Base-by-base conservation (phyloP, 257 asterid genomes). In the Solanum pinnatisectum region DNA sequence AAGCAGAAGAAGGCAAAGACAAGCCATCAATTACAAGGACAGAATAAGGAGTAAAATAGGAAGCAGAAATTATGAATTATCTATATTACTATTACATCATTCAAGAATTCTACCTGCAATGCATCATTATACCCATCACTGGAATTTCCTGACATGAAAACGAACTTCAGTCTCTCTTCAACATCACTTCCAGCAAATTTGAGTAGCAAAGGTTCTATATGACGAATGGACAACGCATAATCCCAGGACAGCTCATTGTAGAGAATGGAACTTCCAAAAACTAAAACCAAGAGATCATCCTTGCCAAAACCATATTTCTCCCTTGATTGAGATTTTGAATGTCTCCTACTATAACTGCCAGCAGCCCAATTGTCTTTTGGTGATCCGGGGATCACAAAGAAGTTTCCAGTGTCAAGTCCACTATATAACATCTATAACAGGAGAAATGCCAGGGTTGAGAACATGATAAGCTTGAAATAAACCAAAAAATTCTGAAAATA, bases 281-380 rank as follows among this genome's bases (percentile, higher is more conserved):
- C 90, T 91, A 97, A 89, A 91, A 97, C 95, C 93, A 97, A 88
- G 90, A 95, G 85, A 84, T 95, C 98, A 89, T 94, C 96, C 86
- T 92, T 33, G 67, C 88, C 92, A 93, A 94, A 93, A 88, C 95
- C 95, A 93, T 95, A 89, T 87, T 94, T 96, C 91, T 90, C 91
- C 94, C 99, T 91, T 90, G 94, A 90, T 89, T 90, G 93, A 89
- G 91, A 92, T 91, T 92, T 97, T 91, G 96, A 93, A 90, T 97
- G 99, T 78, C 94, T 91, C 90, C 88, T 93, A 87, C 93, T 91
- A 91, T 95, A 97, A 90, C 93, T 94, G 91, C 96, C 99, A 27
- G 98, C 99, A 90, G 96, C 95, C 98, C 98, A 97, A 91, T 92
- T 94, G 94, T 97, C 98, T 87, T 92, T 16, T 87, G 98, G 99